Percentiles rank a stretch among this genome's conserved stretches.
phyloP scores from a whole-genome alignment of 1,284 basidiomycete genomes.

The Pascua guehoae region DNA sequence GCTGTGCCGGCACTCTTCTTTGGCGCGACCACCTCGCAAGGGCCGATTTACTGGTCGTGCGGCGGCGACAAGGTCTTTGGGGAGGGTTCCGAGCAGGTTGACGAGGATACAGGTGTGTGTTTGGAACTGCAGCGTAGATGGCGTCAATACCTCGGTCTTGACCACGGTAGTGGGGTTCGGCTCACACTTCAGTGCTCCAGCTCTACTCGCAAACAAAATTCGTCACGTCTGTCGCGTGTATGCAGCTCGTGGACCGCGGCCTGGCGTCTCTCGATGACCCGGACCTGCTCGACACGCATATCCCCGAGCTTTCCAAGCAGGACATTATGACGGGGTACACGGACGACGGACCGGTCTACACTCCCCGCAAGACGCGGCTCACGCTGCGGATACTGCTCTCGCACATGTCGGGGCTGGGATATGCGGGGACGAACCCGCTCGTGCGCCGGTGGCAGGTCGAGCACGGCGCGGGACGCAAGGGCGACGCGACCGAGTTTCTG shows the following conservation, averaged over 20 bases:
- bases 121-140: no score
- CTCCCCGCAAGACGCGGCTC: constrained; percentile 25
- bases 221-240: constrained; percentile 32
- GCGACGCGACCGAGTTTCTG: background rate
- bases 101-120: constrained; percentile 1
- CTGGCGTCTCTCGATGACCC: constrained; percentile 29
- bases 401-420: constrained; percentile 26
- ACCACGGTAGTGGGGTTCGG: no score
- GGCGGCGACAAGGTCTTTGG: constrained; percentile 14
- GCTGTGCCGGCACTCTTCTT: constrained; percentile 13
- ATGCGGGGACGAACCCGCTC: constrained; percentile 1
- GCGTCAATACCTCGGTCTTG: no score
- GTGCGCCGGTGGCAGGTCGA: constrained; percentile 6
- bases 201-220: constrained; percentile 39
- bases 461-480: background rate
- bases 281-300: constrained; percentile 23
- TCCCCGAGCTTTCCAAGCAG: constrained; percentile 33
- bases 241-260: constrained; percentile 36
- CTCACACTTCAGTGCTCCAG: constrained; percentile 15
- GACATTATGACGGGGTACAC: constrained; percentile 31
- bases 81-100: constrained; percentile 3
- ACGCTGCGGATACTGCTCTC: constrained; percentile 37
- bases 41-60: constrained; percentile 12
- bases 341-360: constrained; percentile 24
- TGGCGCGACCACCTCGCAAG: constrained; percentile 15